Evolutionary conservation across 148 eudicot species (phyloP).

Genomic region (Limonium bicolor): DNA sequence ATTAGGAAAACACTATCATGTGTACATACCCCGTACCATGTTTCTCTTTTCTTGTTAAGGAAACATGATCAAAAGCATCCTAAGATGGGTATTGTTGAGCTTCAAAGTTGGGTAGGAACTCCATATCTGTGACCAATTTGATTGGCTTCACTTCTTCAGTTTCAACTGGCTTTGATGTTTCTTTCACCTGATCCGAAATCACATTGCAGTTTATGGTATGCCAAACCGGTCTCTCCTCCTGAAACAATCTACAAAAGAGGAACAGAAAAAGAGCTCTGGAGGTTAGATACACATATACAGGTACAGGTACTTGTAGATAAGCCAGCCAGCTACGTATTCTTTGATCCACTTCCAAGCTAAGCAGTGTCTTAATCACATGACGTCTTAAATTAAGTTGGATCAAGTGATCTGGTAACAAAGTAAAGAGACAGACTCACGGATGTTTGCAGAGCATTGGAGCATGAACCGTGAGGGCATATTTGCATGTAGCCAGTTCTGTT

Average conservation of each 20-base stretch:
- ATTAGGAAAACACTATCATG: too few relatives aligned
- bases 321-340: too few relatives aligned
- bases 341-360: too few relatives aligned
- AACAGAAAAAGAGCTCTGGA: too few relatives aligned
- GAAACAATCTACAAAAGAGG: slow-evolving; percentile 56
- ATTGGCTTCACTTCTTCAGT: slow-evolving; percentile 23
- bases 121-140: slow-evolving; percentile 34
- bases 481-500: slow-evolving; percentile 90
- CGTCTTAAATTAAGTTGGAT: too few relatives aligned
- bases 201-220: slow-evolving; percentile 62
- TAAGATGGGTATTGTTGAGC: slow-evolving; percentile 33
- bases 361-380: too few relatives aligned
- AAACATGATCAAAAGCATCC: too few relatives aligned
- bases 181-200: slow-evolving; percentile 40
- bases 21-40: too few relatives aligned
- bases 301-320: too few relatives aligned
- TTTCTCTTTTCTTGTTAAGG: too few relatives aligned
- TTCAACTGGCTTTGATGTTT: slow-evolving; percentile 21
- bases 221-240: slow-evolving; percentile 87
- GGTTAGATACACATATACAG: too few relatives aligned
- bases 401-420: too few relatives aligned
- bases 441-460: slow-evolving; percentile 79
- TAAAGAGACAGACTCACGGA: slow-evolving; percentile 54
- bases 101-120: slow-evolving; percentile 14
- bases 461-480: slow-evolving; percentile 81